phyloP scores from a whole-genome alignment of 805 yeast genomes.

The Dipodascus albidus region DNA sequence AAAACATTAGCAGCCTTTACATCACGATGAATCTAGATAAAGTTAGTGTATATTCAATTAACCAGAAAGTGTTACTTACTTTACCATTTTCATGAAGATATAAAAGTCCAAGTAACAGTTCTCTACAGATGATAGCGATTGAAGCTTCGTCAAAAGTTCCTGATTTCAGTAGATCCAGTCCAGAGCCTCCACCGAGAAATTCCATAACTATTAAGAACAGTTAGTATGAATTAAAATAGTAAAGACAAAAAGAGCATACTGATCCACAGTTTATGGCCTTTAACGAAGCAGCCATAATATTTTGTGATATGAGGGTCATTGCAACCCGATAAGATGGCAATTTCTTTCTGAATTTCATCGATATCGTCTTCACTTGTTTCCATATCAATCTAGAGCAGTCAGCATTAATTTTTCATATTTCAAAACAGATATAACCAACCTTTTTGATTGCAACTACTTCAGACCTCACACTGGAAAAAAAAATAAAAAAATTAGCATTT shows the following conservation, averaged over 20 bases:
- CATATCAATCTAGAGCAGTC: constrained; percentile 40
- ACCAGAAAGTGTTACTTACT: not conserved
- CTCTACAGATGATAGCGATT: constrained; percentile 42
- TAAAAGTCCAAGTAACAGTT: constrained; percentile 46
- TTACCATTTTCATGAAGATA: constrained; percentile 60
- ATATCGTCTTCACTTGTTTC: constrained; percentile 58
- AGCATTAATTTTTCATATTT: constrained; percentile 22
- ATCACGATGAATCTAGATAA: constrained; percentile 61
- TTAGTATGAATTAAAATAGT: not conserved
- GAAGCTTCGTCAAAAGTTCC: constrained; percentile 43
- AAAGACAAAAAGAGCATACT: constrained; percentile 12
- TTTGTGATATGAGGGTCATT: constrained; percentile 48
- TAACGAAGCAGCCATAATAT: constrained; percentile 62
- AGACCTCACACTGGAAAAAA: constrained; percentile 16
- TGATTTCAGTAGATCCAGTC: constrained; percentile 43
- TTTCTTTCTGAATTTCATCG: constrained; percentile 62
- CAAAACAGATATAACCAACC: constrained; percentile 6
- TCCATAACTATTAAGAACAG: constrained; percentile 46
- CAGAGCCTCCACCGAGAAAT: constrained; percentile 66
- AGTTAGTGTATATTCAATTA: constrained; percentile 28
- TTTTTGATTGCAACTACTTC: constrained; percentile 27
- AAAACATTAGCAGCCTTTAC: constrained; percentile 88
- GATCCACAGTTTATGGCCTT: constrained; percentile 63
- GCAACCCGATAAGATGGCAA: constrained; percentile 57
- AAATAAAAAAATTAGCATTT: not conserved